These are phyloP conservation scores for Metarhizium sp. DNA, from an alignment of 2,329 filamentous ascomycete species.

Conservation along the genomic window DNA sequence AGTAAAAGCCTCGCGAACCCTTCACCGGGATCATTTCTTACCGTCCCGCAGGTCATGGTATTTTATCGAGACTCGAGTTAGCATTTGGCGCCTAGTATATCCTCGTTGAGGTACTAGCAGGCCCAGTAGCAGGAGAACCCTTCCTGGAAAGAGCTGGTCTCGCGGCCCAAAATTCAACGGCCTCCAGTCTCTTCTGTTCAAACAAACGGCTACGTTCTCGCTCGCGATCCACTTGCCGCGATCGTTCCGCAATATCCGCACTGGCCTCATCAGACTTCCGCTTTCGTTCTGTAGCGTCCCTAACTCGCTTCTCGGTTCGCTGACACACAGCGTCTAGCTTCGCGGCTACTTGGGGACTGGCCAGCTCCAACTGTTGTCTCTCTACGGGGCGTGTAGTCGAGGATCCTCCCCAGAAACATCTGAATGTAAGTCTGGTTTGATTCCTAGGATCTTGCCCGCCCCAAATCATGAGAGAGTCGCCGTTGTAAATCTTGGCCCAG, in stretches of 20 bases:
- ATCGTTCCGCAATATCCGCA: conserved; percentile 33
- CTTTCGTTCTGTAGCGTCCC: conserved; percentile 29
- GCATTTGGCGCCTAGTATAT: conserved; percentile 7
- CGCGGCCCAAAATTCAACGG: conserved; percentile 29
- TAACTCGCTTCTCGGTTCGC: conserved; percentile 34
- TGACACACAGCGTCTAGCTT: conserved; percentile 40
- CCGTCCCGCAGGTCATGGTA: not conserved
- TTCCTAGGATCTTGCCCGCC: conserved; percentile 31
- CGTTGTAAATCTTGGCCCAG: conserved; percentile 65
- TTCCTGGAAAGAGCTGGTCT: conserved; percentile 18
- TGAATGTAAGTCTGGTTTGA: conserved; percentile 39
- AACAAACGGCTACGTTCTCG: conserved; percentile 39
- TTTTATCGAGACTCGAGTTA: conserved; percentile 9
- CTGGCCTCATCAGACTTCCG: conserved; percentile 33
- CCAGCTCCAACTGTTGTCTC: conserved; percentile 20
- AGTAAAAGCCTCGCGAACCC: not conserved
- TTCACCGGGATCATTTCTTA: too few relatives aligned
- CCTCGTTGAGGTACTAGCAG: conserved; percentile 10
- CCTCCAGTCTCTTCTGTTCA: conserved; percentile 37
- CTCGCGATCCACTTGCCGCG: conserved; percentile 33
- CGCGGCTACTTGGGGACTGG: conserved; percentile 28
- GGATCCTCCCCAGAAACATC: conserved; percentile 48
- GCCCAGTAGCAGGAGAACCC: conserved; percentile 19
- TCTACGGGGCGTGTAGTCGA: conserved; percentile 26
- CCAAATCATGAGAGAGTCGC: conserved; percentile 70